A percentile compares a stretch with the other conserved stretches of the same genome.
Conservation (phyloP, 306 rosid genomes). For the Citrullus mucosospermus region DNA sequence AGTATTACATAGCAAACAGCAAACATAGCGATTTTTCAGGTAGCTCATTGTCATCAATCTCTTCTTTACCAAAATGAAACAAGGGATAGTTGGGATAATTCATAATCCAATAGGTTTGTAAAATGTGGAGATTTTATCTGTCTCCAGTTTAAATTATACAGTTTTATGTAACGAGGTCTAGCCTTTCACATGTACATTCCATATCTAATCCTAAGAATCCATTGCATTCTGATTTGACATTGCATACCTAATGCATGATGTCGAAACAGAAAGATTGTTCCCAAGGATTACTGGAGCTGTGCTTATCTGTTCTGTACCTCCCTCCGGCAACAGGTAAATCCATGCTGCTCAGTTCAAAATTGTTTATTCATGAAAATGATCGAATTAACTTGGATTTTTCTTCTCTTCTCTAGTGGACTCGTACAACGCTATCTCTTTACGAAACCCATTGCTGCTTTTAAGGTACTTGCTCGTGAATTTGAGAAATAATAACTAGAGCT, state of each 20-base stretch:
- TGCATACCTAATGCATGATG: constrained; percentile 11
- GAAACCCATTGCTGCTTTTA: constrained; percentile 78
- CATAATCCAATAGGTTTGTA: background rate
- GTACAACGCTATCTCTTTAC: constrained; percentile 75
- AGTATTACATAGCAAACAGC: constrained; percentile 48
- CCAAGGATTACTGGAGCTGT: constrained; percentile 56
- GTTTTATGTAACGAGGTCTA: background rate
- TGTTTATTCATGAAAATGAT: background rate
- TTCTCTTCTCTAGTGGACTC: constrained; percentile 45
- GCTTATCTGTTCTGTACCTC: constrained; percentile 86
- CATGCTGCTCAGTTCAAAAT: background rate
- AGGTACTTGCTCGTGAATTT: constrained; percentile 35
- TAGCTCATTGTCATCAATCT: constrained; percentile 16
- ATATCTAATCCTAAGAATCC: background rate
- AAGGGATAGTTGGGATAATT: background rate
- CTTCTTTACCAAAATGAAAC: background rate
- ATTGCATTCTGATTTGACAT: background rate
- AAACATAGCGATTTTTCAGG: constrained; percentile 31
- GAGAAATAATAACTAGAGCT: background rate
- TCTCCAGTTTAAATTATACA: background rate
- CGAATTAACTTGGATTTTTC: constrained; percentile 9
- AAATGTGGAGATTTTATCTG: background rate
- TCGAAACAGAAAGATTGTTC: constrained; percentile 24
- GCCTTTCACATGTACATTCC: background rate
- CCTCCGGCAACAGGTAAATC: constrained; percentile 77